Evolutionary conservation across 257 asterid genomes (phyloP).

Genomic region (Jacaranda copaia): DNA sequence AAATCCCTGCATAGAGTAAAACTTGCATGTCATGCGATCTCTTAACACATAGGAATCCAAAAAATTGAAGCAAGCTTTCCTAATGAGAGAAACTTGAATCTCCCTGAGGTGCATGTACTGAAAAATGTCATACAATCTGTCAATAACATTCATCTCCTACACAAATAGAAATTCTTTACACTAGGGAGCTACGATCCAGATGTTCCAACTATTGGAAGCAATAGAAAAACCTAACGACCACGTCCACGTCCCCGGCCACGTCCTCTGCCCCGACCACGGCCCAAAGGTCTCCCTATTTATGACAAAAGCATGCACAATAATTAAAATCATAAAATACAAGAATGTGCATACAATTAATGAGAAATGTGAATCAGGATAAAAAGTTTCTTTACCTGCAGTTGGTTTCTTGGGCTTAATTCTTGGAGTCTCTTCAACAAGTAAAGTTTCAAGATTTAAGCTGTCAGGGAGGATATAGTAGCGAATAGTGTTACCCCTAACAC

Average conservation of each 20-base stretch:
- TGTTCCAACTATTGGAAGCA: conserved; percentile 33
- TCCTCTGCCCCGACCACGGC: conserved; percentile 77
- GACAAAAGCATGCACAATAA: not conserved
- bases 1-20: not conserved
- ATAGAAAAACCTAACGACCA: conserved; percentile 55
- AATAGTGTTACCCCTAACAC: conserved; percentile 74
- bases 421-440: conserved; percentile 72
- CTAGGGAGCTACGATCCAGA: conserved; percentile 37
- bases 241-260: conserved; percentile 76
- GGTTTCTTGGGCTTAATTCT: conserved; percentile 80
- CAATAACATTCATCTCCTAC: not conserved
- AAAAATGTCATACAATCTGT: no score
- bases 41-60: no score
- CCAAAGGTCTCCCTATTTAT: conserved; percentile 57
- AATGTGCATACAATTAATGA: not conserved
- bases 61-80: no score
- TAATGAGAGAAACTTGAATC: no score
- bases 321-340: not conserved
- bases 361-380: not conserved
- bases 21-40: not conserved
- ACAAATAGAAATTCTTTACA: not conserved
- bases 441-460: conserved; percentile 74
- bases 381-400: conserved; percentile 52
- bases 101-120: no score
- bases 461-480: conserved; percentile 79